Conservation (phyloP, 1,284 basidiomycete genomes). For the Moesziomyces antarcticus region DNA sequence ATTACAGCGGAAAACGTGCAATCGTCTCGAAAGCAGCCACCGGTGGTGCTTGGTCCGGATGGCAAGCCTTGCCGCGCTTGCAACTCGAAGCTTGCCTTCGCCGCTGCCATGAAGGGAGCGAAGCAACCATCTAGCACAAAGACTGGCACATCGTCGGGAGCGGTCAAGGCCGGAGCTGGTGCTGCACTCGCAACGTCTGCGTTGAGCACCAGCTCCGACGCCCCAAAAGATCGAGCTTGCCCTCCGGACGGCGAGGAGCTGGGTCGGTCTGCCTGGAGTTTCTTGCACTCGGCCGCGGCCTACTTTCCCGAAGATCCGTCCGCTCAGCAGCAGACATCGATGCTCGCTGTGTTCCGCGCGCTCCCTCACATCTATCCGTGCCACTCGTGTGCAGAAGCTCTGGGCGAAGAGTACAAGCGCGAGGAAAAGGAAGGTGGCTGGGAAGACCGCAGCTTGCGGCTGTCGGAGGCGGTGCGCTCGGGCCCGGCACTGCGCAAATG, state of each 20-base stretch:
- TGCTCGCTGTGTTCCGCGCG: conserved; percentile 55
- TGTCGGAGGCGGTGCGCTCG: conserved; percentile 28
- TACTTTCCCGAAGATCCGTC: conserved; percentile 61
- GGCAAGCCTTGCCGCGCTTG: conserved; percentile 67
- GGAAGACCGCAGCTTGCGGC: conserved; percentile 35
- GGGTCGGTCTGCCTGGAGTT: conserved; percentile 62
- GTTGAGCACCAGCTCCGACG: background rate
- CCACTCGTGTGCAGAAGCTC: conserved; percentile 55
- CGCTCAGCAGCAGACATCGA: conserved; percentile 49
- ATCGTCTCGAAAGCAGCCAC: conserved; percentile 16
- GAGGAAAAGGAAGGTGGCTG: conserved; percentile 42
- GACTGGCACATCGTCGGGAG: background rate
- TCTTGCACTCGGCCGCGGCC: conserved; percentile 63
- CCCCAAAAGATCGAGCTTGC: conserved; percentile 18
- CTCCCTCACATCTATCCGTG: conserved; percentile 64
- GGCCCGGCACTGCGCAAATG: conserved; percentile 52
- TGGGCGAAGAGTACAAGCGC: conserved; percentile 51
- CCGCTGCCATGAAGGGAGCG: conserved; percentile 56
- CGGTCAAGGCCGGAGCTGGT: conserved; percentile 3
- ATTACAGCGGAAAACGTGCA: conserved; percentile 23
- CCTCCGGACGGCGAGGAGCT: conserved; percentile 64
- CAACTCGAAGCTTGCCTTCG: conserved; percentile 62
- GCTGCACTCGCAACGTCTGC: conserved; percentile 13
- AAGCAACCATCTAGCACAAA: conserved; percentile 3
- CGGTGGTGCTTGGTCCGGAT: conserved; percentile 62